Evolutionary conservation across 768 basidiomycete genomes (phyloP).

Genomic region (Hemileccinum impolitum): DNA sequence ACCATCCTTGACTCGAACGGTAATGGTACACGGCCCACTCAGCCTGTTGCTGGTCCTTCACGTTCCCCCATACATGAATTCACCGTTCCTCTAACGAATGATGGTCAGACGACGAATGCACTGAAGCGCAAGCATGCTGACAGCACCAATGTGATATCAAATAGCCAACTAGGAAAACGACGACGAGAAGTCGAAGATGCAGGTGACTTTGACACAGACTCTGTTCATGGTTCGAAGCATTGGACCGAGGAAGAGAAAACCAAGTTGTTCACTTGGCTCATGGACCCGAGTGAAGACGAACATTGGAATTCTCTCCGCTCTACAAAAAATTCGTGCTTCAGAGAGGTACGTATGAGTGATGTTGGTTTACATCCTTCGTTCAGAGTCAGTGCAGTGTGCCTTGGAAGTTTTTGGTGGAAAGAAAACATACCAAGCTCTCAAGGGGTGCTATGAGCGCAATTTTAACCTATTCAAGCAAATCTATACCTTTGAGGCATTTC

Average conservation of each 20-base stretch:
- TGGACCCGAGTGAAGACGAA: slow-evolving; percentile 67
- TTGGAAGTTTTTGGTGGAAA: slow-evolving; percentile 66
- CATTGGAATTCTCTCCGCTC: slow-evolving; percentile 77
- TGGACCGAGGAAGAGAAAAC: slow-evolving; percentile 86
- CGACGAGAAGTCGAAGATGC: slow-evolving; percentile 30
- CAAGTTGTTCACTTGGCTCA: slow-evolving; percentile 74
- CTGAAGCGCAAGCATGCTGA: slow-evolving; percentile 51
- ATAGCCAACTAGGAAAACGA: slow-evolving; percentile 27
- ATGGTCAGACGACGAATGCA: slow-evolving; percentile 17
- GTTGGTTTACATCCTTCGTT: not conserved
- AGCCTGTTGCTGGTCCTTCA: slow-evolving; percentile 28
- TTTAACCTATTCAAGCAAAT: slow-evolving; percentile 85
- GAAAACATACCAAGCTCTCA: slow-evolving; percentile 81
- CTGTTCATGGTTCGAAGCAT: slow-evolving; percentile 68
- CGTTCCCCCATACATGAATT: slow-evolving; percentile 34
- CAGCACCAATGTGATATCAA: slow-evolving; percentile 13
- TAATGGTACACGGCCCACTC: slow-evolving; percentile 19
- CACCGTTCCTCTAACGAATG: slow-evolving; percentile 28
- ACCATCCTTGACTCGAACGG: slow-evolving; percentile 29
- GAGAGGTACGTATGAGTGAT: slow-evolving; percentile 49
- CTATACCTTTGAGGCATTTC: slow-evolving; percentile 62
- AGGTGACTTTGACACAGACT: slow-evolving; percentile 31
- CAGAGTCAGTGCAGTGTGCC: slow-evolving; percentile 51
- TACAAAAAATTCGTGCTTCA: slow-evolving; percentile 78
- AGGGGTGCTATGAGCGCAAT: slow-evolving; percentile 83